Evolutionary conservation across 768 basidiomycete species (phyloP), one percentile per base, ranked within the genome.

Genomic region (Macrolepiota fuliginosa): DNA sequence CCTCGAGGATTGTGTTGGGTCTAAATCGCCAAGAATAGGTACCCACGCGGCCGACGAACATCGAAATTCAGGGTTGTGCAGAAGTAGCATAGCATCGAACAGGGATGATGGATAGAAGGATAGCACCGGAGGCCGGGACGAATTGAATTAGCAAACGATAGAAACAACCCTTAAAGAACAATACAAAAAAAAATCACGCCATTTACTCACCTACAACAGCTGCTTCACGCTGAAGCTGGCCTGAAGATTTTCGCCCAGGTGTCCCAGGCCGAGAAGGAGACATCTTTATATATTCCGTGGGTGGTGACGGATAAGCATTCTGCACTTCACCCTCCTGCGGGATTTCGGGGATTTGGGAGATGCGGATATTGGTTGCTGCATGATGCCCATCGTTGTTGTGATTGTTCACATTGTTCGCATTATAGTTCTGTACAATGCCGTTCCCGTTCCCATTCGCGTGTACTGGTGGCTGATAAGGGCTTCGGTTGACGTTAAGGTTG

Each of bases 271-370:
- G 15, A 17, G 19, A 6, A 19, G 42, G 42, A n/a, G 42, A 15
- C 10, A 45, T 45, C 27, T 11, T 49, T 36, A 49, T 50, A 50
- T n/a, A 36, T n/a, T 59, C 58, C 25, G 56, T 17, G 24, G 61
- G 58, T 7, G 60, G 47, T 56, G 65, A 65, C 39, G 63, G 65
- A 25, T 60, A 57, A 35, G 45, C 45, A n/a, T 51, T 52, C 6
- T 45, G 56, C 37, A 53, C 12, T 13, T 36, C 35, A 13, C 49
- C 29, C 22, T 58, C 52, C 1, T 51, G 50, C 22, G 49, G 58
- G n/a, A 19, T 59, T 7, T 29, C 32, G 51, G 24, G 49, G 36
- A 32, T 50, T 50, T 40, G 36, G 49, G 25, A 55, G 46, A 35
- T 54, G 22, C 29, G 29, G 25, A 54, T 19, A 19, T 19, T 17